phyloP scores from a whole-genome alignment of 2,329 filamentous ascomycete species.

The Phialemoniopsis sp. region DNA sequence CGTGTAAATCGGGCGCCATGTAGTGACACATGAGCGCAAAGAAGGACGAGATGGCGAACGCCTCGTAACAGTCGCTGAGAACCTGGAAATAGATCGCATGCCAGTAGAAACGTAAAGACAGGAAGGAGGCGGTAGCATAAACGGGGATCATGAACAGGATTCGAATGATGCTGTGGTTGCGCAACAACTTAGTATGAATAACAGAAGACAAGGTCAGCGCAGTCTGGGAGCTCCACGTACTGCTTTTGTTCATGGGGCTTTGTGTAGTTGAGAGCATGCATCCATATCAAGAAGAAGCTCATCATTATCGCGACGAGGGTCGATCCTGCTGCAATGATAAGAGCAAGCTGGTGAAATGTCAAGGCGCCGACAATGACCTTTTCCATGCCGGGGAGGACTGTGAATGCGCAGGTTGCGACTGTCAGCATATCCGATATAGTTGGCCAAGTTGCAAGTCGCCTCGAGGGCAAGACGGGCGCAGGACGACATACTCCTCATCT shows the following conservation, averaged over 20 bases:
- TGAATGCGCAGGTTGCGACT: constrained; percentile 6
- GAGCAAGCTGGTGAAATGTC: constrained; percentile 51
- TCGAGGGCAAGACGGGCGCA: constrained; percentile 2
- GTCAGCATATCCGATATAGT: neutral
- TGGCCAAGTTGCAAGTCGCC: constrained; percentile 4
- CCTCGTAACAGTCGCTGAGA: constrained; percentile 81
- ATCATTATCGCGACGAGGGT: constrained; percentile 46
- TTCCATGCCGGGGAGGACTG: constrained; percentile 41
- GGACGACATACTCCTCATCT: constrained; percentile 31
- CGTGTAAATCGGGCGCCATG: constrained; percentile 70
- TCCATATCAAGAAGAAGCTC: constrained; percentile 53
- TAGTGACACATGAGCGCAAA: constrained; percentile 81
- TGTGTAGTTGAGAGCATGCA: constrained; percentile 58
- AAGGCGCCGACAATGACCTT: constrained; percentile 38
- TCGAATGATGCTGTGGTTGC: constrained; percentile 67
- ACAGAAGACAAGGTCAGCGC: no score
- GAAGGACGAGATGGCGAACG: constrained; percentile 83
- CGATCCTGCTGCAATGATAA: constrained; percentile 43
- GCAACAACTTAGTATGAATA: neutral
- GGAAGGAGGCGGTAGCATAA: constrained; percentile 70
- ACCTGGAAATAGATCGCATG: constrained; percentile 79
- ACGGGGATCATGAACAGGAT: constrained; percentile 87
- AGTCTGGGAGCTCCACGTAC: constrained; percentile 31
- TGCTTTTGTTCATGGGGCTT: constrained; percentile 57
- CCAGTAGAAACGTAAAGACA: constrained; percentile 70